These are phyloP conservation scores for Jackrogersella multiformis DNA, from an alignment of 495 filamentous ascomycete species.

Conservation along the genomic window DNA sequence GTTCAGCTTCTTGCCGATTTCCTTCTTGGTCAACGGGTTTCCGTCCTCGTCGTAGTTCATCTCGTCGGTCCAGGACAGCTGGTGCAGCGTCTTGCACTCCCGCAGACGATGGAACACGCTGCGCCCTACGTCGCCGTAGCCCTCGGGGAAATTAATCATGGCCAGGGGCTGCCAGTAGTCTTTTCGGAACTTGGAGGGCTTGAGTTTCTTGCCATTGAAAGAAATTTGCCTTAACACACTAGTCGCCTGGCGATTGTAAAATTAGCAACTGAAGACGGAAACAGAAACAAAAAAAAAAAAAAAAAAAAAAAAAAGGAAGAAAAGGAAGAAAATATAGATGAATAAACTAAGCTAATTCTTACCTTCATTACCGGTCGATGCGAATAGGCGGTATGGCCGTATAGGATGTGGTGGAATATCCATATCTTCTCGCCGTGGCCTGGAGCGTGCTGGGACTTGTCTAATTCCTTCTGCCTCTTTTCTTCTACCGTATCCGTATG, in stretches of 20 bases:
- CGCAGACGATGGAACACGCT: conserved; percentile 80
- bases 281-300: too few relatives aligned
- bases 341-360: conserved; percentile 33
- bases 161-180: conserved; percentile 91
- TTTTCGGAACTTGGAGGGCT: conserved; percentile 79
- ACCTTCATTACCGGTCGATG: conserved; percentile 75
- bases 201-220: conserved; percentile 90
- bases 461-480: conserved; percentile 8
- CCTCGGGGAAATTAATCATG: conserved; percentile 73
- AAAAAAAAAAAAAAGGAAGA: too few relatives aligned
- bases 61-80: conserved; percentile 66
- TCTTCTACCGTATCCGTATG: conserved; percentile 1
- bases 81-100: conserved; percentile 79
- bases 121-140: conserved; percentile 67
- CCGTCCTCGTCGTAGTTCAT: conserved; percentile 59
- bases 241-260: conserved; percentile 4
- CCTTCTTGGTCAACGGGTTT: conserved; percentile 56
- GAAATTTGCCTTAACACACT: conserved; percentile 75
- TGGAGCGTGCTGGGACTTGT: conserved; percentile 41
- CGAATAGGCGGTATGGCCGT: conserved; percentile 86
- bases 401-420: conserved; percentile 80
- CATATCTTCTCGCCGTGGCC: conserved; percentile 77
- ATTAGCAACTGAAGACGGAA: background rate
- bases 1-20: conserved; percentile 73
- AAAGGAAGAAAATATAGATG: too few relatives aligned